These are phyloP conservation scores for Nectriaceae sp. DNA, from an alignment of 2,329 filamentous ascomycete genomes.

Conservation along the genomic window DNA sequence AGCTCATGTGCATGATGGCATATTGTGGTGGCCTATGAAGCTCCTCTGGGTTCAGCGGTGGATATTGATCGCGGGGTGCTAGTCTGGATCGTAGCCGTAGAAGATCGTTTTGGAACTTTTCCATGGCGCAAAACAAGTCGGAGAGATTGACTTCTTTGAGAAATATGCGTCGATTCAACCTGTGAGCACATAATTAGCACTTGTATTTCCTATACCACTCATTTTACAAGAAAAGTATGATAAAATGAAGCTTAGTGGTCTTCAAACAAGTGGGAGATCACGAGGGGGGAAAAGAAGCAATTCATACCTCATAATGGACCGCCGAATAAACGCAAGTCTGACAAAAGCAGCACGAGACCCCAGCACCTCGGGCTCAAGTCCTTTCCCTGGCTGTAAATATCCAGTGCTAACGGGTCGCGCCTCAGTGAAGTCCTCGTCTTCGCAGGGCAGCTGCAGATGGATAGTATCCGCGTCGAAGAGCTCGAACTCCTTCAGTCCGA, in stretches of 20 bases:
- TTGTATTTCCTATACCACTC: neutral
- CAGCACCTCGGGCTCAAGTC: conserved; percentile 25
- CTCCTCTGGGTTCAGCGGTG: conserved; percentile 17
- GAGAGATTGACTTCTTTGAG: conserved; percentile 26
- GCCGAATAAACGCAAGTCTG: conserved; percentile 22
- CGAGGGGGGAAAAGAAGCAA: neutral
- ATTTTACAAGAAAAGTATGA: neutral
- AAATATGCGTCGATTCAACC: conserved; percentile 24
- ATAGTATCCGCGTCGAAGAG: conserved; percentile 27
- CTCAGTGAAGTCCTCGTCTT: conserved; percentile 25
- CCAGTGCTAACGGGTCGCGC: conserved; percentile 23
- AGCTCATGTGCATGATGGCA: conserved; percentile 32
- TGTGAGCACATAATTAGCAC: neutral
- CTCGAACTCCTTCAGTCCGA: conserved; percentile 28
- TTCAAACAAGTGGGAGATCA: neutral
- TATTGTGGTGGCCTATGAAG: conserved; percentile 21
- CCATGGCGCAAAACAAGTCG: conserved; percentile 25
- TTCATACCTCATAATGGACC: conserved; percentile 20
- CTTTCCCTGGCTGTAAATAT: conserved; percentile 27
- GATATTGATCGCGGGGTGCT: conserved; percentile 23
- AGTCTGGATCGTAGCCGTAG: conserved; percentile 22
- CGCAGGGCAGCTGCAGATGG: conserved; percentile 26
- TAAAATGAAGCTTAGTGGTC: too few species aligned
- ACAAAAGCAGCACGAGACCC: conserved; percentile 26
- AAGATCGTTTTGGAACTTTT: conserved; percentile 28